Conservation (phyloP, 2,329 filamentous ascomycete species). For the Fusarium circinatum region DNA sequence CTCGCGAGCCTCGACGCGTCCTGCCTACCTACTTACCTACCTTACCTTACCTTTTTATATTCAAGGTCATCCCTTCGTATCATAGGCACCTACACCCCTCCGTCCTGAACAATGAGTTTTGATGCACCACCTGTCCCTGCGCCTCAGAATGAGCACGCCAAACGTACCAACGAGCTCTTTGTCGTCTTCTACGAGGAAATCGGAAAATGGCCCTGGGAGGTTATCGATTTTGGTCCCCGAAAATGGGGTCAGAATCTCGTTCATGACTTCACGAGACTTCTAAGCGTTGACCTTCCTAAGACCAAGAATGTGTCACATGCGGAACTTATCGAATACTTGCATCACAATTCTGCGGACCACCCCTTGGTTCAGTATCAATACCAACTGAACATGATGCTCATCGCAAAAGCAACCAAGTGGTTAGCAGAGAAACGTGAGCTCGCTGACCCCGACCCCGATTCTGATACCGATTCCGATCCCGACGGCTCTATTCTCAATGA, state of each 20-base stretch:
- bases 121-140: neutral
- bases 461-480: neutral
- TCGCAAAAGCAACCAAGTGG: neutral
- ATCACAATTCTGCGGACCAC: neutral
- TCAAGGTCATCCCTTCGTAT: neutral
- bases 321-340: neutral
- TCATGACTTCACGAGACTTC: neutral
- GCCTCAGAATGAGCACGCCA: neutral
- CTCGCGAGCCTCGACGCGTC: neutral
- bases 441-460: rapidly evolving
- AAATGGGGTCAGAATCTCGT: neutral
- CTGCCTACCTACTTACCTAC: neutral
- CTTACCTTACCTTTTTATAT: too few relatives aligned
- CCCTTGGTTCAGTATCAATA: rapidly evolving
- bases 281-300: neutral
- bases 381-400: neutral
- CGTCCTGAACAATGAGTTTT: neutral
- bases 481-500: neutral
- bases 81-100: neutral
- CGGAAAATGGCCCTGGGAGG: conserved; percentile 11
- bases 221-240: neutral
- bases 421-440: neutral
- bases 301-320: neutral
- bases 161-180: neutral
- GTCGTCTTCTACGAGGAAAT: neutral